Base-by-base conservation (phyloP, 2,329 filamentous ascomycete species). In the Trichoderma pleuroti region DNA sequence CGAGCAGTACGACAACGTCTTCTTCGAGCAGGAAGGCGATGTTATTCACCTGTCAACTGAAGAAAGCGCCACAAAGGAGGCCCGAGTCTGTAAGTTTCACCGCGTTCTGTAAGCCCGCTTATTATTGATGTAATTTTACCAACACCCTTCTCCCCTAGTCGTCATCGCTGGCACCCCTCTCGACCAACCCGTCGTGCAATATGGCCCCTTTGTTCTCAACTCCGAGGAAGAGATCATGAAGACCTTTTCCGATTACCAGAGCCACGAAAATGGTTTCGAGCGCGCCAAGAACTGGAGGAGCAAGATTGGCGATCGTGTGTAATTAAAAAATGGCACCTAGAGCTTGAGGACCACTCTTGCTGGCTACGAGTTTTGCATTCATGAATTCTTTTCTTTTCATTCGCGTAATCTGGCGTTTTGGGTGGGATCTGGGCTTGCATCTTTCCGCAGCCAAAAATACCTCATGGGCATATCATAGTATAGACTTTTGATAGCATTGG, bases 11-110 rank as follows among this genome's bases (percentile, higher is more conserved):
- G 90, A 98, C 82, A 98, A 96, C 78, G 92, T 96, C 28, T 93
- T 98, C 7, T 97, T 98, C 77, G 91, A 93, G 76, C 87, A 90
- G 74, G 84, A 87, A 32, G 95, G 95, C 59, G 93, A 97, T 76
- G 86, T 88, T 32, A 86, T 98, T 10, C 86, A 92, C 73, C 89
- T 91, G 2, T 86, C 88, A 64, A 92, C 96, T 12, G 86, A 89
- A 4, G 87, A 87, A 14, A 87, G 85, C 57, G 92, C 92, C 0
- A 85, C 86, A 42, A 85, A 87, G 74, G 82, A 80, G 26, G 84
- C 86, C 2, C 82, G 88, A 66, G 86, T 92, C 76, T 75, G 78
- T 79, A 77, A 63, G 76, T 74, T 61, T 56, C n/a, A 14, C 12
- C 24, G 6, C 10, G 24, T 18, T 14, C 7, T 24, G 10, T 2